These are phyloP conservation scores for Trichosporon sp. DNA, from an alignment of 1,284 basidiomycete species.

Conservation along the genomic window DNA sequence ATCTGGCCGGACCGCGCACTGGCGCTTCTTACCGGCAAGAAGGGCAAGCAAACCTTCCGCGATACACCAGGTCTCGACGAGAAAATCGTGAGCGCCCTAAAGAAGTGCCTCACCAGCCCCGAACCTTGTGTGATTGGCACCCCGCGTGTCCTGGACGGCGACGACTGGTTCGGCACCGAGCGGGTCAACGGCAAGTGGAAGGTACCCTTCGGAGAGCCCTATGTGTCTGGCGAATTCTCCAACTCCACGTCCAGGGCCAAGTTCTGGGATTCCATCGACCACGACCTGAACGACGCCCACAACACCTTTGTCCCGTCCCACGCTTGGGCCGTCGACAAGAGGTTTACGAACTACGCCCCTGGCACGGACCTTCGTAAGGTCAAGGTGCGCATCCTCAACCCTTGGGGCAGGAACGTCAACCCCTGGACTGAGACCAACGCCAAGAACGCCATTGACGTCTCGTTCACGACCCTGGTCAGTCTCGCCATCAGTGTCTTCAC, in stretches of 20 bases:
- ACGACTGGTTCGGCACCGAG: slow-evolving; percentile 16
- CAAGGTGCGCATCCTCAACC: slow-evolving; percentile 1
- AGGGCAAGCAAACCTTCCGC: background rate
- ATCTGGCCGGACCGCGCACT: slow-evolving; percentile 14
- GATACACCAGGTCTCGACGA: background rate
- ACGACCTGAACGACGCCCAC: slow-evolving; percentile 19
- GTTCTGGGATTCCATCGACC: slow-evolving; percentile 1
- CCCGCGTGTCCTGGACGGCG: background rate
- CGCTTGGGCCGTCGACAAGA: slow-evolving; percentile 1
- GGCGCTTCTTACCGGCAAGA: slow-evolving; percentile 21
- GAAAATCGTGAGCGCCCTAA: background rate
- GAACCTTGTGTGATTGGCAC: slow-evolving; percentile 22
- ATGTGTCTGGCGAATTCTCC: background rate
- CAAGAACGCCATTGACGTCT: background rate
- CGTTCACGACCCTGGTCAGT: background rate
- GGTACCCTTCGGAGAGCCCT: background rate
- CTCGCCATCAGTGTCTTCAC: background rate
- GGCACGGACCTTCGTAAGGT: background rate
- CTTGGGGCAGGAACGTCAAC: background rate
- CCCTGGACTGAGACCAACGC: background rate
- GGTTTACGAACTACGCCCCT: background rate
- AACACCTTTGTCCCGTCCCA: slow-evolving; percentile 8
- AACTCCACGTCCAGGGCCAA: background rate
- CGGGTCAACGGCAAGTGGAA: background rate
- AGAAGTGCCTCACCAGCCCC: slow-evolving; percentile 21